A percentile compares a stretch with the other conserved stretches of the same genome.
phyloP scores from a whole-genome alignment of 257 asterid species.

The Jacaranda copaia region DNA sequence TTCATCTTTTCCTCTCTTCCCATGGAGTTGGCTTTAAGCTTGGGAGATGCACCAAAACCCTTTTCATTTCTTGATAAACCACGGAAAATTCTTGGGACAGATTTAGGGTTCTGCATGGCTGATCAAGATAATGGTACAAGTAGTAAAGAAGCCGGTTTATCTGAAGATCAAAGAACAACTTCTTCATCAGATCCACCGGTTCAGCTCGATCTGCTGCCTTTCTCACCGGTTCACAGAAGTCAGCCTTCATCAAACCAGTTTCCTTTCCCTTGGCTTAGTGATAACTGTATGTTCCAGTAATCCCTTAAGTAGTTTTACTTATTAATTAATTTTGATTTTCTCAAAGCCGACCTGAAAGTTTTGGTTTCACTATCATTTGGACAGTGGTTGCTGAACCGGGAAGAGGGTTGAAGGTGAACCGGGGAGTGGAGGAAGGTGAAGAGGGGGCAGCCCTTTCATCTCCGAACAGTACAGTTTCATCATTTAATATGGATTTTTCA shows the following conservation, averaged over 20 bases:
- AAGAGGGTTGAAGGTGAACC: slow-evolving; percentile 15
- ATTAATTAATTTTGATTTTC: too few species aligned
- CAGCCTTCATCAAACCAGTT: slow-evolving; percentile 33
- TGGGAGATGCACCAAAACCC: slow-evolving; percentile 61
- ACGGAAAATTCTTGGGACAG: slow-evolving; percentile 20
- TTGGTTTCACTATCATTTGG: background rate
- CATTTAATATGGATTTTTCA: slow-evolving; percentile 65
- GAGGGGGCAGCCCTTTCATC: slow-evolving; percentile 51
- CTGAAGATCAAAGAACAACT: slow-evolving; percentile 26
- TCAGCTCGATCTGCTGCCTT: slow-evolving; percentile 68
- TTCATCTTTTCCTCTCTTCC: background rate
- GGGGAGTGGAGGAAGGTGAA: background rate
- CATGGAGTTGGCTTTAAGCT: slow-evolving; percentile 70
- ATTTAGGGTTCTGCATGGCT: slow-evolving; percentile 69
- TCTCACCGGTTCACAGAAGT: slow-evolving; percentile 42
- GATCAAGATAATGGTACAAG: slow-evolving; percentile 13
- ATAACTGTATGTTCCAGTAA: slow-evolving; percentile 43
- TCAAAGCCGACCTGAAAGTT: too few species aligned
- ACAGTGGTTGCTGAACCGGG: slow-evolving; percentile 51
- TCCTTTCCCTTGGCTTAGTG: slow-evolving; percentile 60
- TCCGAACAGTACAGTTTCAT: slow-evolving; percentile 51
- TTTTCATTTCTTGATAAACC: slow-evolving; percentile 42
- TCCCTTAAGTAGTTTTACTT: background rate
- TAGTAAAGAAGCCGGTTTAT: background rate
- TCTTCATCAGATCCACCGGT: slow-evolving; percentile 54